Evolutionary conservation across 108 stramenopile species (phyloP), one percentile per base, ranked within the genome.

Genomic region (Nitzschia inconspicua): DNA sequence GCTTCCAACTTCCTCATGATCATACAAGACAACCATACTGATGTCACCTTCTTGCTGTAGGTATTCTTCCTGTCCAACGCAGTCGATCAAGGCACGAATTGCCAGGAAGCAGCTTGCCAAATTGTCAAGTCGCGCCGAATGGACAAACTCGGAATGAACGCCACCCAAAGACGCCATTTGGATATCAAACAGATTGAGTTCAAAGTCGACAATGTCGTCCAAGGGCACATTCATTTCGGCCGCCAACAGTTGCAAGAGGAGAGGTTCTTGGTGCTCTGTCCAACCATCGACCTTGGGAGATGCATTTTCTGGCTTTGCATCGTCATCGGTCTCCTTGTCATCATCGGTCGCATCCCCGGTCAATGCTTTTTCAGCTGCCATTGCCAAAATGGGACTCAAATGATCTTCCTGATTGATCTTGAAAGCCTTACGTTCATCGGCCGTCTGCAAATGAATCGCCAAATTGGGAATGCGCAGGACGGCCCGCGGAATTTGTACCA

Each of bases 1-100:
- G 37, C 77, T 79, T 20, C 98, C 97, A 22, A 98, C 86, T 66
- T 99, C 98, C 76, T 99, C 98, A 60, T 99, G 95, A 74, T 99
- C 98, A 65, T 98, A 99, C 50, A 98, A 78, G 6, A 89, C 92
- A 39, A 94, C 76, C 67, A 96, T 75, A 28, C 82, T 75, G 26
- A 97, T 79, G 47, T 89, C 91, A 8, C 53, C 30, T 40, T 88
- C 91, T 7, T 61, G 57, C 26, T 75, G 58, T 20, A 74, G 62
- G 3, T 46, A 72, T 29, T 67, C 58, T 27, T 64, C 51, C 14
- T 69, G 73, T 3, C 44, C 32, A 20, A 73, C 82, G 42, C 81
- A 78, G 31, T 93, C 83, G 16, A 77, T 67, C 10, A 95, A 61
- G 22, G 87, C 89, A 49, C 80, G 49, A 9, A 93, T 73, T 3